Evolutionary conservation across 2,329 filamentous ascomycete genomes (phyloP).

Genomic region (Ascochyta lentis): DNA sequence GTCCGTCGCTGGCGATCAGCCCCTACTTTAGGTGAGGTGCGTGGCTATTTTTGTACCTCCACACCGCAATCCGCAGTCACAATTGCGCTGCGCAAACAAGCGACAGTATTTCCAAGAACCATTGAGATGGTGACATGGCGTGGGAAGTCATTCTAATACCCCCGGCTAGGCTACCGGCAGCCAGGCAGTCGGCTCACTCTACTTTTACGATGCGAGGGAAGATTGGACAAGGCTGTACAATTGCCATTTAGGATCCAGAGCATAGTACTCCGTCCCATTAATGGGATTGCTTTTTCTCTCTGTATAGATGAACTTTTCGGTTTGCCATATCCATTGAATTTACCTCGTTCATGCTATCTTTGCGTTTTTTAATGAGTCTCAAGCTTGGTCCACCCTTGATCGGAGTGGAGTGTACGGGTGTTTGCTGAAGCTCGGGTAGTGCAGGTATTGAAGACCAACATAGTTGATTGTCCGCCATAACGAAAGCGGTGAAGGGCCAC

Average conservation of each 20-base stretch:
- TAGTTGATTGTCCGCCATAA: too few relatives aligned
- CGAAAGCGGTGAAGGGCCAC: too few relatives aligned
- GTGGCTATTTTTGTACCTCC: slow-evolving; percentile 13
- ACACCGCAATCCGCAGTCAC: slow-evolving; percentile 16
- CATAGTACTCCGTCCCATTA: not conserved
- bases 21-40: slow-evolving; percentile 1
- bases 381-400: not conserved
- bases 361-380: not conserved
- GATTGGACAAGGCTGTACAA: not conserved
- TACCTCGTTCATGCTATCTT: too few relatives aligned
- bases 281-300: not conserved
- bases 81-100: not conserved
- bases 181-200: not conserved
- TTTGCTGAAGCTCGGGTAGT: too few relatives aligned
- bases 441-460: too few relatives aligned
- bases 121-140: not conserved
- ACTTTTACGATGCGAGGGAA: not conserved
- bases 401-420: not conserved
- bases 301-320: not conserved
- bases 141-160: not conserved
- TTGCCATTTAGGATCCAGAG: not conserved
- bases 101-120: slow-evolving; percentile 1
- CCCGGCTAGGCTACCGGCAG: slow-evolving; percentile 3
- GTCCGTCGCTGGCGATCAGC: slow-evolving; percentile 12
- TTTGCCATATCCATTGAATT: not conserved